Evolutionary conservation across 148 eudicot genomes (phyloP).

Genomic region (Beta vulgaris): DNA sequence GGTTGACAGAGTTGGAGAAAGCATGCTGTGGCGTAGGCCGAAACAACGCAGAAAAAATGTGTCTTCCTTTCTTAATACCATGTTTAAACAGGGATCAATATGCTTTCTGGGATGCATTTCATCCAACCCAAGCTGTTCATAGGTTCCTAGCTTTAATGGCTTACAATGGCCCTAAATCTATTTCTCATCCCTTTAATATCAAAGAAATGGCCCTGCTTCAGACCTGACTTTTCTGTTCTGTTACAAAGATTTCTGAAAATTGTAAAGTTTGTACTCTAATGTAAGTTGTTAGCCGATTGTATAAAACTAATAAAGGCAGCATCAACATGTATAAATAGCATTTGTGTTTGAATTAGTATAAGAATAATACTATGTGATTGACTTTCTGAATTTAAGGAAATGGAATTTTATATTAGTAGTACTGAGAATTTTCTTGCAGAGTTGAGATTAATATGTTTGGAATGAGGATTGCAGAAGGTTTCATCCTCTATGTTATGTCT

Average conservation of each 20-base stretch:
- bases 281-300: not conserved
- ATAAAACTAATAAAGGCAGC: not conserved
- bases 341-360: not conserved
- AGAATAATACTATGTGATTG: not conserved
- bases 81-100: slow-evolving; percentile 56
- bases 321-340: not conserved
- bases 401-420: not conserved
- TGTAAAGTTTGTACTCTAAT: not conserved
- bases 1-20: slow-evolving; percentile 51
- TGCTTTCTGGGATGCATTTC: slow-evolving; percentile 86
- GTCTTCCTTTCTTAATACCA: slow-evolving; percentile 68
- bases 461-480: no score
- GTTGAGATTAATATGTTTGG: no score
- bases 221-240: not conserved
- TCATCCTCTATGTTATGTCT: no score
- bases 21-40: slow-evolving; percentile 79
- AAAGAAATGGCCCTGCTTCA: slow-evolving; percentile 34
- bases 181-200: slow-evolving; percentile 51
- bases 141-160: slow-evolving; percentile 52
- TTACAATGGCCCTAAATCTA: slow-evolving; percentile 44
- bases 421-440: no score
- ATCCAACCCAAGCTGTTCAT: slow-evolving; percentile 67
- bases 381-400: not conserved
- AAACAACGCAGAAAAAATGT: slow-evolving; percentile 65
- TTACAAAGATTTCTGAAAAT: no score